phyloP scores from a whole-genome alignment of 2,329 filamentous ascomycete genomes.

The Ophiocordyceps sinensis region DNA sequence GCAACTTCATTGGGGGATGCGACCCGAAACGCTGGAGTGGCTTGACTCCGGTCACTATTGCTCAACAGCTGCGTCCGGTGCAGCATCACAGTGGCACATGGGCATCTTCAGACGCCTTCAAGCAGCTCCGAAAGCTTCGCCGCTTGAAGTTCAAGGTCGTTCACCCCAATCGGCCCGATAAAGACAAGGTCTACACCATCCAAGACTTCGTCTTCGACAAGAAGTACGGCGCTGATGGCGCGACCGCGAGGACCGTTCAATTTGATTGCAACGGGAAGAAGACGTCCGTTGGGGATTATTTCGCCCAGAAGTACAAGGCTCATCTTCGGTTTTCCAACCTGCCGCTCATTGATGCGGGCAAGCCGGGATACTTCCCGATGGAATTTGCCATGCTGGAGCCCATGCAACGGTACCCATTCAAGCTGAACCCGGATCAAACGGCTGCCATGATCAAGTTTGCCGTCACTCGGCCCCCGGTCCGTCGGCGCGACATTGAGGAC shows the following conservation, averaged over 20 bases:
- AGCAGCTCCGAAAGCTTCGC: slow-evolving; percentile 35
- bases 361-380: slow-evolving; percentile 43
- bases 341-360: slow-evolving; percentile 43
- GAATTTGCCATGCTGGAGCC: slow-evolving; percentile 39
- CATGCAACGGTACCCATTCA: slow-evolving; percentile 48
- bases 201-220: slow-evolving; percentile 33
- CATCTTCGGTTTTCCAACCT: slow-evolving; percentile 30
- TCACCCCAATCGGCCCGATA: slow-evolving; percentile 30
- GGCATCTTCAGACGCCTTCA: slow-evolving; percentile 35
- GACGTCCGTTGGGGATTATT: slow-evolving; percentile 39
- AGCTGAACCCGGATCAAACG: slow-evolving; percentile 51
- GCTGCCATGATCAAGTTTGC: slow-evolving; percentile 86
- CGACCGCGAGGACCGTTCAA: slow-evolving; percentile 33
- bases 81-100: slow-evolving; percentile 9
- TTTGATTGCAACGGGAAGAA: slow-evolving; percentile 38
- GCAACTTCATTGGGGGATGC: slow-evolving; percentile 17
- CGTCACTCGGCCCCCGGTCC: slow-evolving; percentile 57
- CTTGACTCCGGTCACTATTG: slow-evolving; percentile 12
- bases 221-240: slow-evolving; percentile 29
- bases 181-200: slow-evolving; percentile 36
- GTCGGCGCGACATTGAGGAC: slow-evolving; percentile 47
- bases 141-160: slow-evolving; percentile 42
- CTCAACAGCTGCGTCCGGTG: slow-evolving; percentile 20
- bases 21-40: slow-evolving; percentile 14
- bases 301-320: slow-evolving; percentile 37